Percentiles rank a stretch among this genome's conserved stretches.
Evolutionary conservation across 495 filamentous ascomycete species (phyloP).

Genomic region (Podospora pseudoanserina): DNA sequence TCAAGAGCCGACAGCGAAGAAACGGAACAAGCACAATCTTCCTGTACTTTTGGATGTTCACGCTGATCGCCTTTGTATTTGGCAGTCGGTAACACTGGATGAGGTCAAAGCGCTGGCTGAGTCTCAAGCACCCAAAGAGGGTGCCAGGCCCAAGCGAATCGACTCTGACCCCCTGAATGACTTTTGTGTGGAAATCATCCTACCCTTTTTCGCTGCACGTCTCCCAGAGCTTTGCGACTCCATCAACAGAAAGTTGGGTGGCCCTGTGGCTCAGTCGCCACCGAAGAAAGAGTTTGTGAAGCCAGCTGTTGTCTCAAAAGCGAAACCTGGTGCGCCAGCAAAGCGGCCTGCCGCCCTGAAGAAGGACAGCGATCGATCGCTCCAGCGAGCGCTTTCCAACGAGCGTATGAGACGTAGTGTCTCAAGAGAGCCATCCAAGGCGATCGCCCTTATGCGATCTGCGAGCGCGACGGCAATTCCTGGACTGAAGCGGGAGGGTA

Average conservation of each 20-base stretch:
- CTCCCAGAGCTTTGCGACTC: conserved; percentile 74
- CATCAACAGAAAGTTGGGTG: conserved; percentile 84
- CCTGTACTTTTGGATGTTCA: conserved; percentile 72
- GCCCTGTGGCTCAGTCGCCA: conserved; percentile 62
- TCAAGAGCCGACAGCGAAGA: conserved; percentile 32
- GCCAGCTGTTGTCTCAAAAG: conserved; percentile 30
- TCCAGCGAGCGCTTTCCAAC: conserved; percentile 71
- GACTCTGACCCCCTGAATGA: conserved; percentile 47
- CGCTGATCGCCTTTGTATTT: conserved; percentile 89
- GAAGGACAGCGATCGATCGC: conserved; percentile 54
- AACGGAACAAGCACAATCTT: conserved; percentile 41
- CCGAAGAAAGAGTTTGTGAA: conserved; percentile 49
- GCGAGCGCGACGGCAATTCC: conserved; percentile 59
- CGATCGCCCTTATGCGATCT: conserved; percentile 62
- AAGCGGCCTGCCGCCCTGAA: conserved; percentile 50
- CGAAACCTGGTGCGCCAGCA: conserved; percentile 54
- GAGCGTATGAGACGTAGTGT: conserved; percentile 54
- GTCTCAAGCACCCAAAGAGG: conserved; percentile 32
- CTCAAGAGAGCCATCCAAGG: conserved; percentile 48
- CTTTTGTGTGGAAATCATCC: conserved; percentile 89
- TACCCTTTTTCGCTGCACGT: conserved; percentile 86
- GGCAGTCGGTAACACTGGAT: conserved; percentile 76
- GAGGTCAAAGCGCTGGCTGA: conserved; percentile 53
- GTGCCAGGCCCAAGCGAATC: conserved; percentile 29
- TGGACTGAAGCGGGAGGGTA: conserved; percentile 60